phyloP scores from a whole-genome alignment of 768 basidiomycete species.

The Lentinula guzmanii region DNA sequence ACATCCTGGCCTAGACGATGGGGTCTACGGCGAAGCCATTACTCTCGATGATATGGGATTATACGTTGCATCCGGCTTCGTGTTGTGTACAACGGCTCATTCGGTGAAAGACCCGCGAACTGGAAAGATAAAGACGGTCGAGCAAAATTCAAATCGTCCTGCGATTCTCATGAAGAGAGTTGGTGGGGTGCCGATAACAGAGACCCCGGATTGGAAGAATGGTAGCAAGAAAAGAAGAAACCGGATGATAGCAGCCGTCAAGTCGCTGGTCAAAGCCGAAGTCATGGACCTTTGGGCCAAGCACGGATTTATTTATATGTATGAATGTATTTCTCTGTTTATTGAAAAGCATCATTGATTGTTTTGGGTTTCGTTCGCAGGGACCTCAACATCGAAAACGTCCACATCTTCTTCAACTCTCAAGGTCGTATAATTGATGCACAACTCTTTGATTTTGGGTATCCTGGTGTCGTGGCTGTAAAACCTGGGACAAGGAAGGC shows the following conservation, averaged over 20 bases:
- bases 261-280: neutral
- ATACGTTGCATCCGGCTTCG: neutral
- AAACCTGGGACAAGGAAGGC: too few species aligned
- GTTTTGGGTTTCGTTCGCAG: neutral
- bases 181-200: neutral
- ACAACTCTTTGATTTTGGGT: too few species aligned
- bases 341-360: neutral
- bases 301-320: neutral
- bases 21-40: neutral
- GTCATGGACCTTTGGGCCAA: neutral
- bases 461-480: too few species aligned
- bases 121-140: neutral
- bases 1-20: neutral
- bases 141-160: neutral
- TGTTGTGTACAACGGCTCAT: neutral
- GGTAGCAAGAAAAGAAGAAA: neutral
- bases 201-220: neutral
- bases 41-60: neutral
- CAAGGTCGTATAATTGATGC: too few species aligned
- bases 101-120: neutral
- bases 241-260: neutral
- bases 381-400: neutral
- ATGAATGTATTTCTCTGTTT: neutral
- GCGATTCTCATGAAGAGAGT: neutral
- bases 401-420: neutral